Evolutionary conservation across 441 rosid genomes (phyloP).

Genomic region (Hura crepitans): DNA sequence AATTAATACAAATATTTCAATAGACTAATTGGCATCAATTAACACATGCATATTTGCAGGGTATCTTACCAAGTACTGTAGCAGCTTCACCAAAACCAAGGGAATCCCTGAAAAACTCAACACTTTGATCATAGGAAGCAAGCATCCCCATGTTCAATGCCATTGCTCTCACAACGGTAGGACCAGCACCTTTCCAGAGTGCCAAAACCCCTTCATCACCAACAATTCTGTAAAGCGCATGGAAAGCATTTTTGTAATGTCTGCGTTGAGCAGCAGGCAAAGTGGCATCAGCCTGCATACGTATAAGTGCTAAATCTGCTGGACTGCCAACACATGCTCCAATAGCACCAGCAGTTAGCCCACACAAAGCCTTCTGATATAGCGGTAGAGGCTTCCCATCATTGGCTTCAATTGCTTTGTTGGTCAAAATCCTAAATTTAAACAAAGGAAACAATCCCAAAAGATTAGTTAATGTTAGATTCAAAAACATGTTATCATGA

Average conservation of each 20-base stretch:
- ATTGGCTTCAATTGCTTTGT: slow-evolving; percentile 79
- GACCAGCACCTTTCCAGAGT: slow-evolving; percentile 99
- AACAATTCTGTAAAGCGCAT: slow-evolving; percentile 75
- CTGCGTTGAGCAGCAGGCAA: slow-evolving; percentile 89
- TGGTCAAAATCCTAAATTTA: slow-evolving; percentile 64
- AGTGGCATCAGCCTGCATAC: slow-evolving; percentile 98
- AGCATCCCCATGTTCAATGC: slow-evolving; percentile 99
- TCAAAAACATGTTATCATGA: neutral
- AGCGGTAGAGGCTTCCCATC: slow-evolving; percentile 94
- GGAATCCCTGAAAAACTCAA: slow-evolving; percentile 75
- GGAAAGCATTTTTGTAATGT: slow-evolving; percentile 80
- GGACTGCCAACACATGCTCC: slow-evolving; percentile 91
- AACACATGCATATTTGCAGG: neutral
- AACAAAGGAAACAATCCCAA: slow-evolving; percentile 3
- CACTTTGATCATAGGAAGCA: slow-evolving; percentile 95
- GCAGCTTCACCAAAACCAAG: slow-evolving; percentile 70
- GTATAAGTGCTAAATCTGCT: slow-evolving; percentile 93
- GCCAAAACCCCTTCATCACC: slow-evolving; percentile 91
- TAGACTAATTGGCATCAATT: neutral
- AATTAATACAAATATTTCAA: neutral
- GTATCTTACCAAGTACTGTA: slow-evolving; percentile 62
- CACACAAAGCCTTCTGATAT: slow-evolving; percentile 95
- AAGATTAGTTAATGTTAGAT: neutral
- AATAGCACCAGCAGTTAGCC: slow-evolving; percentile 96
- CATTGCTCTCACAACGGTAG: slow-evolving; percentile 96